Evolutionary conservation across 371 early-diverging fungal species (phyloP), one percentile per base, ranked within the genome.

Genomic region (Apophysomyces trapeziformis): DNA sequence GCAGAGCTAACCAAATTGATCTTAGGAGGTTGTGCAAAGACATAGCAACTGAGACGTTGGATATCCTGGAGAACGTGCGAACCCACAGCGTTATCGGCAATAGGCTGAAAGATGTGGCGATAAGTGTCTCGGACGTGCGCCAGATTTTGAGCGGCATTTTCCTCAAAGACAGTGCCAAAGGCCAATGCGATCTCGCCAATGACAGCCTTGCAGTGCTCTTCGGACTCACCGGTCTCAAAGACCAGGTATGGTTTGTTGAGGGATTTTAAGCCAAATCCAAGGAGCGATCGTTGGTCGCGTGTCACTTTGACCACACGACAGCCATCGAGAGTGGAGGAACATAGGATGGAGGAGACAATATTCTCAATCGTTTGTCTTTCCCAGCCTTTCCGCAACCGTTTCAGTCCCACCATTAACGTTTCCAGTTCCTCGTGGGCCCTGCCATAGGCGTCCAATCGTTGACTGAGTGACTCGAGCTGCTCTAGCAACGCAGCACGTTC

Each of bases 121-220:
- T 76, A 73, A 36, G 57, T 68, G 11, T 65, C 71, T 11, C 68
- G 66, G 74, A 77, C 74, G 45, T 72, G 64, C 41, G 72, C 74
- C 37, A 72, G 54, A 47, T 77, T 77, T 41, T 77, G 77, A 1
- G 68, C 70, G 0, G 74, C 74, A 69, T 77, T 77, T 58, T 77
- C 77, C 61, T 74, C 67, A 64, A 77, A 77, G 35, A 77, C 74
- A 60, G 65, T 45, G 14, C 69, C 38, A 18, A 77, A 77, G 46
- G 71, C 70, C 7, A 44, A 58, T 11, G 71, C 70, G 9, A 77
- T 60, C n/a, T 66, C 43, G 26, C 65, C 65, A 26, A 76, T 38
- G 18, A 68, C 41, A 5, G 46, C 64, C 38, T 72, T 69, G 43
- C 66, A 62, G 4, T 56, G 36, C 14, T 66, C 66, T 14, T 12